Evolutionary conservation across 1,284 basidiomycete genomes (phyloP), one percentile per base, ranked within the genome.

Genomic region (Schizophyllum commune): DNA sequence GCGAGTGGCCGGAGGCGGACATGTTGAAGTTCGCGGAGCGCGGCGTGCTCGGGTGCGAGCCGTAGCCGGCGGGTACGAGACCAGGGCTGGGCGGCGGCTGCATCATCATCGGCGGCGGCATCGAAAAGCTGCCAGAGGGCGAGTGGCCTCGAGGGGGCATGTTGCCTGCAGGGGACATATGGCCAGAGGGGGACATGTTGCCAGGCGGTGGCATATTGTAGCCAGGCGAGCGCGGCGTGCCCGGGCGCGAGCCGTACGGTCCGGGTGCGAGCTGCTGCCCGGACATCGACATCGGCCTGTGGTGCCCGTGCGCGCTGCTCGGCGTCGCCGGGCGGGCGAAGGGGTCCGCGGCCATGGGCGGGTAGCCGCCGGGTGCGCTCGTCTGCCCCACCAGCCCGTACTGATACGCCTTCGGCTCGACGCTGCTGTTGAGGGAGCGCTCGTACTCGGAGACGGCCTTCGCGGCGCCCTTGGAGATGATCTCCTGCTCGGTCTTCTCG

Each of bases 301-400:
- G 27, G 5, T 27, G 27, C 27, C 27, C 27, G 27, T 27, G 27
- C 27, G 27, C 27, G 27, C 27, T 27, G 27, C 27, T 27, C 27
- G 27, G 27, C 27, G 27, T 27, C 27, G 27, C 27, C 27, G 27
- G 27, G 27, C 27, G 27, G 27, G 27, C 27, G 27, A 27, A 27
- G 27, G 39, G 17, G 13, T 47, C 39, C 13, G 13, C 39, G 17
- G 39, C 9, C 39, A 47, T 13, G 39, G 39, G 39, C 39, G 39
- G 39, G 39, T 13, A 47, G 13, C 39, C 39, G 39, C 39, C 55
- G 15, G 67, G 67, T 11, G 65, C 70, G 9, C 68, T 51, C 8
- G 72, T 71, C 11, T 75, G 78, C 5, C 81, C 81, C n/a, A 83
- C 76, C 54, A 80, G 72, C 7, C 80, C 81, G 61, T 83, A 83